Conservation (phyloP, 306 rosid genomes). For the Potentilla sterilis region DNA sequence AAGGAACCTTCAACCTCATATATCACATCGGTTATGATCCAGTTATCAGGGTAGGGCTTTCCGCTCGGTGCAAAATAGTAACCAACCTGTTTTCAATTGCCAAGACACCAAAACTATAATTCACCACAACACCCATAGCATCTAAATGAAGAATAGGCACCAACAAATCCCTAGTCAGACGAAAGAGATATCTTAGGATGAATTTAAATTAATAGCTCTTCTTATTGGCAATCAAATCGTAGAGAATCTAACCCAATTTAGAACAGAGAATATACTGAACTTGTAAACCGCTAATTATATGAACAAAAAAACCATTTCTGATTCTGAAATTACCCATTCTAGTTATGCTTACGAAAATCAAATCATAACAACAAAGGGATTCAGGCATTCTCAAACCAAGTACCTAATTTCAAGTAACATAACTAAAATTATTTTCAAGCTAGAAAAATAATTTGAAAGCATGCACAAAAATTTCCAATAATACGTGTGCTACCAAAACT, state of each 20-base stretch:
- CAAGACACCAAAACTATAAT: slow-evolving; percentile 44
- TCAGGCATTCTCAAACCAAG: neutral
- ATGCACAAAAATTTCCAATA: slow-evolving; percentile 19
- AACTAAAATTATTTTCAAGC: neutral
- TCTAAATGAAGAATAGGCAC: slow-evolving; percentile 31
- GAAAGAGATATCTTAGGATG: slow-evolving; percentile 32
- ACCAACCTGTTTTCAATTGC: slow-evolving; percentile 74
- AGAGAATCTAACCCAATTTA: slow-evolving; percentile 9
- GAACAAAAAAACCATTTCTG: neutral
- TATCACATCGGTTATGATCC: slow-evolving; percentile 87
- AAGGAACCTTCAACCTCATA: slow-evolving; percentile 87
- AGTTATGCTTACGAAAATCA: neutral
- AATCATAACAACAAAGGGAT: neutral
- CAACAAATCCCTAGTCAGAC: slow-evolving; percentile 28
- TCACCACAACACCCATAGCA: slow-evolving; percentile 32
- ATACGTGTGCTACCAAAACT: slow-evolving; percentile 1
- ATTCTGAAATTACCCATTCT: neutral
- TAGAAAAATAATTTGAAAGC: neutral
- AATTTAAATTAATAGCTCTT: slow-evolving; percentile 17
- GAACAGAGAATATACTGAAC: neutral
- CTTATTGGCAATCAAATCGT: slow-evolving; percentile 2
- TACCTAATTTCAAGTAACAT: neutral
- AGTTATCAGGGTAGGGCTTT: slow-evolving; percentile 99
- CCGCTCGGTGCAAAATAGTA: slow-evolving; percentile 99
- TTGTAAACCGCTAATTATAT: neutral